Evolutionary conservation across 176 grass and related monocot genomes (phyloP).

Genomic region (Oryza meridionalis): DNA sequence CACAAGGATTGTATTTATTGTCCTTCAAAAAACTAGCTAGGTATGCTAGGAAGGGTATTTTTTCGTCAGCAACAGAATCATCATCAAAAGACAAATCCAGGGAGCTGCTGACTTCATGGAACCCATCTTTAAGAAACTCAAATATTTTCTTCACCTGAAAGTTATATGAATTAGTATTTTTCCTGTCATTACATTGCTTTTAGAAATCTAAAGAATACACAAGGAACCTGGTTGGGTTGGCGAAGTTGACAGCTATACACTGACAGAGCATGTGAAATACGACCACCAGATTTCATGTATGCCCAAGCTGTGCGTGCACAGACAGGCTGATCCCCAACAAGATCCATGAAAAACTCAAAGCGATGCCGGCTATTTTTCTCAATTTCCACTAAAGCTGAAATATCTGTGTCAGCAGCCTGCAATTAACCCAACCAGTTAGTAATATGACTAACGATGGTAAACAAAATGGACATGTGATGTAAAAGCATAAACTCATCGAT

Average conservation of each 20-base stretch:
- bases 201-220: slow-evolving; percentile 25
- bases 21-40: slow-evolving; percentile 86
- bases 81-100: slow-evolving; percentile 94
- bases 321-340: slow-evolving; percentile 93
- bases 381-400: slow-evolving; percentile 97
- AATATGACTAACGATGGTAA: background rate
- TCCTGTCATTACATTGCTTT: background rate
- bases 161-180: slow-evolving; percentile 17
- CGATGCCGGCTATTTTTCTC: slow-evolving; percentile 97
- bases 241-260: slow-evolving; percentile 97
- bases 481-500: slow-evolving; percentile 17
- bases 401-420: slow-evolving; percentile 96
- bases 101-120: slow-evolving; percentile 89
- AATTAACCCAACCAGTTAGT: slow-evolving; percentile 48
- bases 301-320: slow-evolving; percentile 97
- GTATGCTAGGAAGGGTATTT: slow-evolving; percentile 95
- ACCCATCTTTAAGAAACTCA: slow-evolving; percentile 92
- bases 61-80: slow-evolving; percentile 97
- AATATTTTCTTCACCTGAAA: slow-evolving; percentile 99
- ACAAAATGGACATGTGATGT: background rate
- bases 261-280: slow-evolving; percentile 94
- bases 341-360: slow-evolving; percentile 99
- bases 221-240: slow-evolving; percentile 89
- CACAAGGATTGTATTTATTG: slow-evolving; percentile 80
- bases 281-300: slow-evolving; percentile 92